Base-by-base conservation (phyloP, 495 filamentous ascomycete species). In the Talaromyces borbonicus region DNA sequence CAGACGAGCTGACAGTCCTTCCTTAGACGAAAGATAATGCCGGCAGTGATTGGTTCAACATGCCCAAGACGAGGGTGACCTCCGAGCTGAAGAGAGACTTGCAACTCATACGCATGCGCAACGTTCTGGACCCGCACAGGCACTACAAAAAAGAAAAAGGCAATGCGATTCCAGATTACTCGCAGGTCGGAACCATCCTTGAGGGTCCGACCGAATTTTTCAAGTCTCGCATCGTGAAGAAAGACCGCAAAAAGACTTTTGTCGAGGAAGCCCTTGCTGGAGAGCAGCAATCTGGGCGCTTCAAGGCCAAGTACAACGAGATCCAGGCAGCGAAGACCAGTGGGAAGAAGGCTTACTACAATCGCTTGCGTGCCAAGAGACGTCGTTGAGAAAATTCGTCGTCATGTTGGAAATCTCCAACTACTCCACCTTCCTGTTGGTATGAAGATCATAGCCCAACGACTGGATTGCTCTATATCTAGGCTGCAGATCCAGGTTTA, bases 141-240 rank as follows among this genome's bases (percentile, higher is more conserved):
- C 83, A 87, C 56, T 96, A 96, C 72, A 92, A 90, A 57, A 95
- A 94, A 61, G 80, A 85, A 35, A 79, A 73, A 29, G 71, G 71
- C 23, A 84, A 82, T 63, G 62, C 68, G 32, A 58, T 81, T 2
- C 92, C 92, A 5, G 74, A 88, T 48, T 96, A 81, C 59, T 90
- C 83, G 20, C 85, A 93, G 52, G 80, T 95, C 18, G 92, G 92
- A 36, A 93, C 84, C 2, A 79, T 97, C 43, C 76, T 95, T 27
- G 79, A 94, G 53, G 90, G 90, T 0, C 85, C 89, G 15, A 88
- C 87, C 0, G 92, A 98, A 52, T 94, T 82, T 67, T 85, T 78
- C 66, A 87, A 72, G 51, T 73, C 74, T 12, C 77, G 92, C 16
- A 73, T 97, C 27, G 73, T 77, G 23, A 92, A 89, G 60, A 93